Base-by-base conservation (phyloP, 768 basidiomycete genomes). In the Xerocomellus amylosporus region DNA sequence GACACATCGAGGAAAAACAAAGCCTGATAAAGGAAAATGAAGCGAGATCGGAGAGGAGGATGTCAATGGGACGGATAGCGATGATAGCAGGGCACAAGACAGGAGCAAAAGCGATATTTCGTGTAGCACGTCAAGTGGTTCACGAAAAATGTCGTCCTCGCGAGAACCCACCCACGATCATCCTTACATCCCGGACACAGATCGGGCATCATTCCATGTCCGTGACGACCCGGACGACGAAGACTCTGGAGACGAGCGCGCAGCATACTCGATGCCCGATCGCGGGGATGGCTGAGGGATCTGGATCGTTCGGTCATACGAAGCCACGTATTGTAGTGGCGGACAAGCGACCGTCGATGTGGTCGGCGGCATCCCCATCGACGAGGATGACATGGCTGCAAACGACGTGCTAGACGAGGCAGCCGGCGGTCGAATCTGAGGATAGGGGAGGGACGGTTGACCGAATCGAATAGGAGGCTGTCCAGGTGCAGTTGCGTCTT, bases 151-250 rank as follows among this genome's bases (percentile, higher is more conserved):
- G 22, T 39, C 9, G 24, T 15, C 17, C 28, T 19, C 37, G 33
- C 15, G 15, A 24, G 8, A 3, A 17, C n/a, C 19, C 38, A 38
- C n/a, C 43, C 15, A 37, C 31, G 44, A 36, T 64, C 51, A 41
- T 19, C 37, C n/a, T 47, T 57, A 33, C 44, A 33, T 36, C 47
- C 53, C 14, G 28, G 56, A 26, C 56, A 55, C 43, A n/a, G 51
- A 59, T 45, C 52, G 55, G 13, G 46, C 19, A 20, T 43, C 42
- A 6, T 54, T 54, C 56, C 60, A 63, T 28, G 58, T 61, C 20
- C 40, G 68, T 22, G 70, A 60, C 28, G 58, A 66, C 7, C 54
- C 56, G 5, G 64, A 68, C 2, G 67, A 59, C 2, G 53, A 36
- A n/a, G 58, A 57, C 20, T 44, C 56, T 3, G 59, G 52, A 14